Percentiles rank a stretch among this genome's conserved stretches.
phyloP scores from a whole-genome alignment of 768 basidiomycete genomes.

The Russula dissimulans region DNA sequence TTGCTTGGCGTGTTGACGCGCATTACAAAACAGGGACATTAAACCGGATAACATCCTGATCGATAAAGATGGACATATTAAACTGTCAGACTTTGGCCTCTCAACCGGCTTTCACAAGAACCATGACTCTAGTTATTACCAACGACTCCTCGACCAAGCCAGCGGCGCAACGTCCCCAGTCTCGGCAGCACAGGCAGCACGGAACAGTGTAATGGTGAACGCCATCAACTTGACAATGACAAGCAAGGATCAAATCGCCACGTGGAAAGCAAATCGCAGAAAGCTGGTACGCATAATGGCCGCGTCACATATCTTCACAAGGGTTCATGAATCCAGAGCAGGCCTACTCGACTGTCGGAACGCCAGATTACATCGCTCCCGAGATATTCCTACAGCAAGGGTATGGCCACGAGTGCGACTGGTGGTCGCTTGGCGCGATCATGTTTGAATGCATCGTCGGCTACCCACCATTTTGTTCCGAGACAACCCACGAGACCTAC shows the following conservation, averaged over 20 bases:
- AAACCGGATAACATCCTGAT: slow-evolving; percentile 99
- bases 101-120: slow-evolving; percentile 99
- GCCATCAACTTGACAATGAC: slow-evolving; percentile 95
- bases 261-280: slow-evolving; percentile 97
- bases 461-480: slow-evolving; percentile 94
- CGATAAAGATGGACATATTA: slow-evolving; percentile 94
- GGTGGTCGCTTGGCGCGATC: slow-evolving; percentile 99
- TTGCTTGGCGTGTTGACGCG: neutral
- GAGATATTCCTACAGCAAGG: slow-evolving; percentile 96
- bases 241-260: slow-evolving; percentile 87
- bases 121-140: slow-evolving; percentile 94
- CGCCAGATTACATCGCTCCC: slow-evolving; percentile 93
- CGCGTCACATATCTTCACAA: neutral
- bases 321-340: slow-evolving; percentile 24
- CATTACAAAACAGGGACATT: slow-evolving; percentile 62
- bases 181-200: slow-evolving; percentile 41
- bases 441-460: slow-evolving; percentile 98
- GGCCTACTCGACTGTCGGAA: slow-evolving; percentile 98
- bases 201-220: slow-evolving; percentile 97
- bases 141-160: slow-evolving; percentile 69
- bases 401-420: slow-evolving; percentile 98
- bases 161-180: slow-evolving; percentile 37
- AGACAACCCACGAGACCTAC: slow-evolving; percentile 95
- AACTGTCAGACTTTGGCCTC: slow-evolving; percentile 96
- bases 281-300: slow-evolving; percentile 56